Base-by-base conservation (phyloP, 2,329 filamentous ascomycete genomes). In the Pseudogymnoascus sp. region DNA sequence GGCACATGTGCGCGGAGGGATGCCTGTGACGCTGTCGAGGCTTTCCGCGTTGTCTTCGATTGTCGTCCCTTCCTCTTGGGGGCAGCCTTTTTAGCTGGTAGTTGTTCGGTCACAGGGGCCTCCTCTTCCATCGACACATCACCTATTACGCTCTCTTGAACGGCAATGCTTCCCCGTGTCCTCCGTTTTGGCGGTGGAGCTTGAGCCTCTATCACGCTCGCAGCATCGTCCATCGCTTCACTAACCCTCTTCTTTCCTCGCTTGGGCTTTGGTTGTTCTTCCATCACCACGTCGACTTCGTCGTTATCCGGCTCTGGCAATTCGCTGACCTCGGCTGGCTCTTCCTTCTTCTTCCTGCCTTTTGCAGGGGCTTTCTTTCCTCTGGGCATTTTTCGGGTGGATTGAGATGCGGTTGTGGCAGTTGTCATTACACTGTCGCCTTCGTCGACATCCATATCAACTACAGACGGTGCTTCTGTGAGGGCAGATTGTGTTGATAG, bases 231-330 rank as follows among this genome's bases (percentile, higher is more conserved):
- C 48, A 84, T 72, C 8, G 80, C 80, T 30, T 83, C 81, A 63
- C 84, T 89, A 3, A 74, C 71, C 62, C 86, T 78, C 70, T 90
- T 90, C 68, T 78, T 83, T 28, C 82, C 83, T 57, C 72, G 68
- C 3, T 59, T 45, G 9, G 56, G 34, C 48, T 66, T 66, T 28
- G 60, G 30, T 15, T 57, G 58, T 12, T 67, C 64, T 3, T 66
- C 61, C 33, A 69, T 66, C 12, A 70, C 65, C 45, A 71, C 68
- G 58, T 69, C 66, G 45, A 69, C 65, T 48, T 66, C 67, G 52
- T 70, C 66, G 2, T 28, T 8, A 60, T 69, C 67, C 2, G 73
- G 71, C 1, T 69, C 69, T 19, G 69, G 67, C 2, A 69, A 65
- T 3, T 72, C 66, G 13, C 73, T 66, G 5, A 78, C 72, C 57